Evolutionary conservation across 371 early-diverging fungal genomes (phyloP), one percentile per base, ranked within the genome.

Genomic region (Mortierella sp.): DNA sequence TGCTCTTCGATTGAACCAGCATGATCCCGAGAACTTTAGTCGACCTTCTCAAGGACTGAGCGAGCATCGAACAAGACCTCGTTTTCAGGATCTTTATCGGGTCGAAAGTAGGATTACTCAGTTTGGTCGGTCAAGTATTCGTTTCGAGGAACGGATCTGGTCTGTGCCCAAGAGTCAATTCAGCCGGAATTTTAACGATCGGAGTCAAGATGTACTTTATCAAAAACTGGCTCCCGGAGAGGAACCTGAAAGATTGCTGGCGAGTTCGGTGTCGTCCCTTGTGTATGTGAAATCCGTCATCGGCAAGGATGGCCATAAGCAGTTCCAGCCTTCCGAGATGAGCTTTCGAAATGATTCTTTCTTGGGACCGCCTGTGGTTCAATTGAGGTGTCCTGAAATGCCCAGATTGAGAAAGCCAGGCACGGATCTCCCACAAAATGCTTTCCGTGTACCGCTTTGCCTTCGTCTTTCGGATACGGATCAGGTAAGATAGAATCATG

Each of bases 401-500:
- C 11, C 19, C 4, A 50, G 48, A 7, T 62, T 66, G 2, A 37
- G 37, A 5, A 1, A 63, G 11, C 25, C 25, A 4, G 58, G 28
- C 1, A 53, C 47, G 14, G 19, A 14, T 23, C 66, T 70, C 11
- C 75, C 70, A 14, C 52, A 23, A 21, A 66, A 75, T 56, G 75
- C 75, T 14, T 75, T 75, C 60, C 30, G 62, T 16, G 44, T 66
- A 15, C 56, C 46, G 18, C 9, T 75, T 26, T 37, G 53, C 4
- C 56, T 75, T 1, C 62, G 75, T 16, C 23, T 53, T 29, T 75
- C 75, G 23, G 75, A 75, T n/a, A 63, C 56, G 26, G 75, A 75
- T 37, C 50, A 66, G 60, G 71, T 70, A 60, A 16, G 18, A n/a
- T n/a, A n/a, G n/a, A n/a, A n/a, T n/a, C n/a, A n/a, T n/a, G n/a